A percentile compares a stretch with the other conserved stretches of the same genome.
These are phyloP conservation scores for Aspergillus melleus DNA, from an alignment of 2,329 filamentous ascomycete species.

Conservation along the genomic window DNA sequence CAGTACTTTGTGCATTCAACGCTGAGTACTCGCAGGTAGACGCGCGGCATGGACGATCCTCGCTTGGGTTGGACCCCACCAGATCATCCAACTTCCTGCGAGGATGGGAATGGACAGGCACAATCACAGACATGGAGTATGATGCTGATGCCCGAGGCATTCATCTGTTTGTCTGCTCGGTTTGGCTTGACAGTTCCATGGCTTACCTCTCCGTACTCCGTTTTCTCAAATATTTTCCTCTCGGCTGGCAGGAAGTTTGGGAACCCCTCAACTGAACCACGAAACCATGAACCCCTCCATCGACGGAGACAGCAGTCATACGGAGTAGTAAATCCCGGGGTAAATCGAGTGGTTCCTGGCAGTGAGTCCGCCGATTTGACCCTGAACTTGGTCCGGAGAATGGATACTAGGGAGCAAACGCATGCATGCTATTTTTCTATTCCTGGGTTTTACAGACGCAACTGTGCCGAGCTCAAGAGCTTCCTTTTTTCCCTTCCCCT, in stretches of 20 bases:
- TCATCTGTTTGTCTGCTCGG: too few relatives aligned
- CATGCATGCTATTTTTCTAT: not conserved
- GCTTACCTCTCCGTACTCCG: not conserved
- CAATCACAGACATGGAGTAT: not conserved
- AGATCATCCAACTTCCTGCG: constrained; percentile 11
- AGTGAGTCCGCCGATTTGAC: not conserved
- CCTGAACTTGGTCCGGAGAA: not conserved
- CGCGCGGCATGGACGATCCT: constrained; percentile 22
- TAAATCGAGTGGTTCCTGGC: not conserved
- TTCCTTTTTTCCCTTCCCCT: constrained; percentile 11
- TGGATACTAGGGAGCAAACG: not conserved
- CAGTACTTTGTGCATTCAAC: not conserved
- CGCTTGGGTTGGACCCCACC: constrained; percentile 10
- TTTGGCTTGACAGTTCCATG: not conserved
- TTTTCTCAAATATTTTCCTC: not conserved
- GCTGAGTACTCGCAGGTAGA: constrained; percentile 8
- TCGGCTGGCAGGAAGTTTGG: not conserved
- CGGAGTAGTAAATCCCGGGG: not conserved
- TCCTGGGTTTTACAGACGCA: not conserved
- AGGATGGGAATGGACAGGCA: constrained; percentile 2
- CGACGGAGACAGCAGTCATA: not conserved
- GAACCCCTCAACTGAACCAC: not conserved
- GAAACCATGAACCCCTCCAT: not conserved
- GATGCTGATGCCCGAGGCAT: not conserved
- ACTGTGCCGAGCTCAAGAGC: not conserved